phyloP scores from a whole-genome alignment of 106 monocot genomes.

The Allium cepa region DNA sequence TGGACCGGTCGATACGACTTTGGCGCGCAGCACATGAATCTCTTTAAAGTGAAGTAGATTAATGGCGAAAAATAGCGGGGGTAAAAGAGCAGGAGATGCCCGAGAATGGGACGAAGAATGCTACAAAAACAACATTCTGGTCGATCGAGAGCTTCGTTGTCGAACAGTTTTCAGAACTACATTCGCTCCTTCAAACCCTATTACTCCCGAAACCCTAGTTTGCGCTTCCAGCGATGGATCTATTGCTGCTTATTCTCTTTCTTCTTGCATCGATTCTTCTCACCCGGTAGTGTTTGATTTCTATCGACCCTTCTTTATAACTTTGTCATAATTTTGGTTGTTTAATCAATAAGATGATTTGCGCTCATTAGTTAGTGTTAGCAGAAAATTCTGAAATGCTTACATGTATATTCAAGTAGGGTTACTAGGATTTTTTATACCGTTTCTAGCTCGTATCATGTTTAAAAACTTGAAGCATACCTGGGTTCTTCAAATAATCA shows the following conservation, averaged over 20 bases:
- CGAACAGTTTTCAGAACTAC: constrained; percentile 58
- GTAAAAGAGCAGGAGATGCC: constrained; percentile 24
- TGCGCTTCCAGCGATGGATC: constrained; percentile 55
- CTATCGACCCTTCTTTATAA: neutral
- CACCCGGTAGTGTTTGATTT: constrained; percentile 5
- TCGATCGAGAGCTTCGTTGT: constrained; percentile 38
- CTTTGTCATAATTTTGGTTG: neutral
- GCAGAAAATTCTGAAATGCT: no score
- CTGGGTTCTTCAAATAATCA: no score
- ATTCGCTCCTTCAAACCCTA: constrained; percentile 35
- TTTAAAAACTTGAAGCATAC: no score
- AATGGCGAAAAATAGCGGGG: neutral
- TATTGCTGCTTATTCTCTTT: constrained; percentile 44
- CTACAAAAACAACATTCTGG: constrained; percentile 44
- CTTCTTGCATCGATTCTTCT: constrained; percentile 29
- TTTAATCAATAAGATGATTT: neutral
- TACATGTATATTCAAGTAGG: no score
- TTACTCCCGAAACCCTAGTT: constrained; percentile 21
- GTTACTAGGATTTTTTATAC: no score
- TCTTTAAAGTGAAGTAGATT: no score
- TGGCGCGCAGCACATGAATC: no score
- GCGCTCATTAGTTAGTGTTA: no score
- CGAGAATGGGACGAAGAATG: constrained; percentile 69
- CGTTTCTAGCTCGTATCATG: no score
- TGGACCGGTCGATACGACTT: no score